A percentile compares a stretch with the other conserved stretches of the same genome.
phyloP scores from a whole-genome alignment of 208 protist genomes.

The Phytomonas sp. region DNA sequence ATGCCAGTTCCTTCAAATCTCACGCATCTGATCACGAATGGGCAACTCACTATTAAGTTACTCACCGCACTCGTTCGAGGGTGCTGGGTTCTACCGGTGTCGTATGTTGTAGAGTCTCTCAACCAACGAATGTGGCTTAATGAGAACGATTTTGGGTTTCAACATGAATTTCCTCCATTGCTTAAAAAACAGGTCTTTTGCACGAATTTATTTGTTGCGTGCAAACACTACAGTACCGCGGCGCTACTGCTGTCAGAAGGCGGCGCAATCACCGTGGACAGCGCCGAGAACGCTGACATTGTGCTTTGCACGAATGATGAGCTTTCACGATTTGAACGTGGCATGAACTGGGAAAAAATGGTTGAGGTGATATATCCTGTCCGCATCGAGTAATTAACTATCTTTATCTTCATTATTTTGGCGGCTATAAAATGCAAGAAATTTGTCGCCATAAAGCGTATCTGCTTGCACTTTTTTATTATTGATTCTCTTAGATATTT shows the following conservation, averaged over 20 bases:
- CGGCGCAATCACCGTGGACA: slow-evolving; percentile 43
- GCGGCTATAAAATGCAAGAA: background rate
- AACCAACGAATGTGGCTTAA: slow-evolving; percentile 40
- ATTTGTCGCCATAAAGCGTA: background rate
- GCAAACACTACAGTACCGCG: slow-evolving; percentile 66
- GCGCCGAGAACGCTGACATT: slow-evolving; percentile 38
- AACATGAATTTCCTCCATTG: slow-evolving; percentile 68
- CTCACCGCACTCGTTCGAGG: slow-evolving; percentile 75
- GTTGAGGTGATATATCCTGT: slow-evolving; percentile 79
- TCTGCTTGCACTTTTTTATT: slow-evolving; percentile 4
- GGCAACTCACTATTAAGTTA: slow-evolving; percentile 82
- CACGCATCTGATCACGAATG: slow-evolving; percentile 83
- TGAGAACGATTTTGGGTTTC: slow-evolving; percentile 76
- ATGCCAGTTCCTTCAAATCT: slow-evolving; percentile 72
- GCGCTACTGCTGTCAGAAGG: slow-evolving; percentile 62
- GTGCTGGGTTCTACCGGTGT: slow-evolving; percentile 79
- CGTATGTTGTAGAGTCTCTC: slow-evolving; percentile 64
- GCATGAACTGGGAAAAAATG: slow-evolving; percentile 75
- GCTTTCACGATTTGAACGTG: slow-evolving; percentile 15
- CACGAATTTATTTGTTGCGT: slow-evolving; percentile 51
- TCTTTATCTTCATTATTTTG: background rate
- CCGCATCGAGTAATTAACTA: slow-evolving; percentile 31
- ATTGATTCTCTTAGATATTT: slow-evolving; percentile 7
- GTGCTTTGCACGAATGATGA: slow-evolving; percentile 75
- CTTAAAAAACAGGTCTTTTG: slow-evolving; percentile 52